Evolutionary conservation across 2,329 filamentous ascomycete genomes (phyloP), one percentile per base, ranked within the genome.

Genomic region (Fusarium armeniacum): DNA sequence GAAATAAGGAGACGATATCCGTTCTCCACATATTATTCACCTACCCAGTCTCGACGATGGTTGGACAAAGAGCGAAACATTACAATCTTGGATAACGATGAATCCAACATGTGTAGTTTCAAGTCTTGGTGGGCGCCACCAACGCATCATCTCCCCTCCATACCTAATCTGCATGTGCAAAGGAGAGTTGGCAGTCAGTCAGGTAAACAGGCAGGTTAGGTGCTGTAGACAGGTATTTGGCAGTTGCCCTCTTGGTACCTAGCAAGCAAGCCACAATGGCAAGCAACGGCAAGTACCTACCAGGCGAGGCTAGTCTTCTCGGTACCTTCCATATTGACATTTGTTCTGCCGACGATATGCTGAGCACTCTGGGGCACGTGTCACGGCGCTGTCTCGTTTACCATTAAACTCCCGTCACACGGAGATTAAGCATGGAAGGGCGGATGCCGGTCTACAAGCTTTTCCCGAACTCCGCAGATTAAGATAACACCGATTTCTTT

Each of bases 101-200:
- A 47, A 47, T 33, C n/a, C 26, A 40, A 65, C 44, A 26, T 28
- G 41, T 30, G 35, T 54, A 50, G 63, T 68, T 51, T 69, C 59
- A 55, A 24, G 33, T 33, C 38, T 45, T 57, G 26, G 49, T 38
- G 58, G 35, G 28, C 58, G 62, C 65, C 62, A 70, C 65, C 69
- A 71, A 51, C 59, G 53, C 32, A 64, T 40, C 33, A 64, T 40
- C 33, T 36, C 44, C 46, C 24, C 18, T 36, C 49, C 53, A 32
- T n/a, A 30, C 28, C 28, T 30, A 44, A 26, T 30, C 55, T 62
- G 57, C 46, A 61, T 32, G 43, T 50, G 36, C 43, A 30, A 58
- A 57, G 20, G n/a, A 45, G 18, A 18, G 20, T 54, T 28, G 40
- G 32, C 18, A 12, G 16, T 44, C 28, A 41, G 32, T 13, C n/a